A percentile compares a stretch with the other conserved stretches of the same genome.
Evolutionary conservation across 805 yeast genomes (phyloP).

Genomic region (Candida berthetii): DNA sequence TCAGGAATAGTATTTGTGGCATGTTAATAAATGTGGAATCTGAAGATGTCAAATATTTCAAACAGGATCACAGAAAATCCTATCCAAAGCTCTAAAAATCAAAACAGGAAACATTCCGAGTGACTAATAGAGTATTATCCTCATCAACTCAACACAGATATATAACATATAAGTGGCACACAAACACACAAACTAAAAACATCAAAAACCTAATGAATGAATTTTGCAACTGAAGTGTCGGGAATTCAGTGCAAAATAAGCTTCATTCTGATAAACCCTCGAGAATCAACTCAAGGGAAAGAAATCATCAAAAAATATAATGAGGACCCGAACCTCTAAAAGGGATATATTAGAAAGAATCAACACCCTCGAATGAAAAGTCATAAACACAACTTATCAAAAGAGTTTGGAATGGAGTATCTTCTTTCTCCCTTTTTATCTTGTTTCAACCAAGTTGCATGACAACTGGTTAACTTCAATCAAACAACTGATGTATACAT

Average conservation of each 20-base stretch:
- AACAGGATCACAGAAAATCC: no score
- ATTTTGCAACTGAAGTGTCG: constrained; percentile 74
- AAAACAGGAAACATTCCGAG: no score
- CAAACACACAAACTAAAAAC: not conserved
- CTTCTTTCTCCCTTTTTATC: not conserved
- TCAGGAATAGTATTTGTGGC: no score
- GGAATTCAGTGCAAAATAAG: constrained; percentile 60
- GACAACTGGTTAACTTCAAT: not conserved
- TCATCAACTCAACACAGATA: no score
- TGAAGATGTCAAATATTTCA: no score
- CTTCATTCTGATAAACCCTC: constrained; percentile 1
- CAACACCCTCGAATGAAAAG: constrained; percentile 2
- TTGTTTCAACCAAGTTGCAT: not conserved
- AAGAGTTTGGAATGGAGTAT: not conserved
- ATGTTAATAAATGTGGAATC: no score
- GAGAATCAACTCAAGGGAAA: not conserved
- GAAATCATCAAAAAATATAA: constrained; percentile 5
- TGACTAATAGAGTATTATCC: no score
- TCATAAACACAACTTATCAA: not conserved
- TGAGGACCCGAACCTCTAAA: constrained; percentile 74
- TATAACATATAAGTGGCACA: no score
- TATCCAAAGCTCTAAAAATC: no score
- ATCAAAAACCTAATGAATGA: not conserved
- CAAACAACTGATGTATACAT: constrained; percentile 7
- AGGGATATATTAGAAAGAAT: not conserved